Conservation (phyloP, 768 basidiomycete species). For the Punctularia strigosozonata region DNA sequence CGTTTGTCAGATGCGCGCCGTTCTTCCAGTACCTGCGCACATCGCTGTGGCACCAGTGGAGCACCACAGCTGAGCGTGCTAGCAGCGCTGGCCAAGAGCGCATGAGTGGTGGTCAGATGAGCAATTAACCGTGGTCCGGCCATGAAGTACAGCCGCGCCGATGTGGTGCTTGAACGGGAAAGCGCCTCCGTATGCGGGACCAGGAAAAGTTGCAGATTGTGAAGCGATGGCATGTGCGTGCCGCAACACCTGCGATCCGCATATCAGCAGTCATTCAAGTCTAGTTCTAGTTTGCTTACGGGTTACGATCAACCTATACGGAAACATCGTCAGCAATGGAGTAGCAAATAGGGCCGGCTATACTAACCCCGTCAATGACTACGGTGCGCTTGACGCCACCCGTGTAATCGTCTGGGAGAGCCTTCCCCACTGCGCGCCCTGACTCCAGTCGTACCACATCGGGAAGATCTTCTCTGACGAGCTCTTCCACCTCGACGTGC, state of each 20-base stretch:
- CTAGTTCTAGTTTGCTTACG: slow-evolving; percentile 46
- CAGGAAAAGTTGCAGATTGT: slow-evolving; percentile 62
- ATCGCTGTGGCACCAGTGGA: slow-evolving; percentile 55
- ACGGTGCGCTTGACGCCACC: slow-evolving; percentile 72
- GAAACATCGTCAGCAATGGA: too few relatives aligned
- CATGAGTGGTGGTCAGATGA: slow-evolving; percentile 48
- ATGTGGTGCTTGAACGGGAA: slow-evolving; percentile 46
- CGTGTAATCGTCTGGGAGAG: slow-evolving; percentile 61
- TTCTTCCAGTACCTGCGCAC: slow-evolving; percentile 53
- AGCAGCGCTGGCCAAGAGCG: slow-evolving; percentile 41
- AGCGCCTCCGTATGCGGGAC: slow-evolving; percentile 58
- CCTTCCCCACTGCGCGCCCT: slow-evolving; percentile 43
- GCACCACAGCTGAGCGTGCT: slow-evolving; percentile 57
- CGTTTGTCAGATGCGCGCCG: slow-evolving; percentile 58
- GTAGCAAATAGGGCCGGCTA: too few relatives aligned
- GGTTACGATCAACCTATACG: slow-evolving; percentile 77
- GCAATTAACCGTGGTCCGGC: slow-evolving; percentile 66
- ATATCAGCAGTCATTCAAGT: too few relatives aligned
- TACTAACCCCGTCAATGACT: slow-evolving; percentile 68
- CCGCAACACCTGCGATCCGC: slow-evolving; percentile 56
- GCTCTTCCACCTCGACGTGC: slow-evolving; percentile 65
- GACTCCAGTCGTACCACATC: slow-evolving; percentile 24
- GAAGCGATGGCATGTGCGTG: slow-evolving; percentile 71
- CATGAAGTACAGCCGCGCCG: slow-evolving; percentile 71
- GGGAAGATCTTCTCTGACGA: slow-evolving; percentile 23